These are phyloP conservation scores for Collybia mongolica DNA, from an alignment of 768 basidiomycete species.

Conservation along the genomic window DNA sequence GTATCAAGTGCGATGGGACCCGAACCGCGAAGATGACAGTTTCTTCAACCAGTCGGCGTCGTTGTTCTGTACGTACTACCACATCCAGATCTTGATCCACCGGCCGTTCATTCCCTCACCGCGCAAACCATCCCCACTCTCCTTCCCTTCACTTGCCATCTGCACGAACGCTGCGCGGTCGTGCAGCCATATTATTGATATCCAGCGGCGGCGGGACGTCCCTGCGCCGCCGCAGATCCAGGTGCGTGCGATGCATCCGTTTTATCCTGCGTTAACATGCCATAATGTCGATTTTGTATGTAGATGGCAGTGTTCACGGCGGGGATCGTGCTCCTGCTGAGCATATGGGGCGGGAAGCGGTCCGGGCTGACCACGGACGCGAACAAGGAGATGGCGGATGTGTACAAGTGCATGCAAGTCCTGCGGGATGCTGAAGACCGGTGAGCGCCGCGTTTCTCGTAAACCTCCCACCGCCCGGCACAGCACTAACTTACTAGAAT, in stretches of 20 bases:
- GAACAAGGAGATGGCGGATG: slow-evolving; percentile 59
- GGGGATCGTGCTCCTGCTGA: slow-evolving; percentile 60
- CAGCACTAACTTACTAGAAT: not conserved
- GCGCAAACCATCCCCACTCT: slow-evolving; percentile 41
- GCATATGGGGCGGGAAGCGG: slow-evolving; percentile 63
- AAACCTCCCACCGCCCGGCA: not conserved
- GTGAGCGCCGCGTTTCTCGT: slow-evolving; percentile 10
- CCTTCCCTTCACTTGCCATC: slow-evolving; percentile 70
- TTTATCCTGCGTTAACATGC: slow-evolving; percentile 3
- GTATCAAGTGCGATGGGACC: slow-evolving; percentile 57
- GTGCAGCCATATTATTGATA: slow-evolving; percentile 75
- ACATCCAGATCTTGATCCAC: slow-evolving; percentile 72
- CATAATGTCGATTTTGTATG: not conserved
- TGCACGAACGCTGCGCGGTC: slow-evolving; percentile 82
- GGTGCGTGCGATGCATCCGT: slow-evolving; percentile 19
- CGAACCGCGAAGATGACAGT: slow-evolving; percentile 36
- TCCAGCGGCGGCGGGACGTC: slow-evolving; percentile 38
- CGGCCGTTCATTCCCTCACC: slow-evolving; percentile 74
- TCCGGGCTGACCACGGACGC: slow-evolving; percentile 47
- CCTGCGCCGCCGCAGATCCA: slow-evolving; percentile 31
- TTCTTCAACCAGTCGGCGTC: slow-evolving; percentile 64
- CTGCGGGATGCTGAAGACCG: slow-evolving; percentile 41
- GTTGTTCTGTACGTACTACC: slow-evolving; percentile 50
- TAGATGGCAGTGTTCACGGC: slow-evolving; percentile 43
- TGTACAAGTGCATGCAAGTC: slow-evolving; percentile 60